These are phyloP conservation scores for Candida adriatica DNA, from an alignment of 805 yeast species.

Conservation along the genomic window DNA sequence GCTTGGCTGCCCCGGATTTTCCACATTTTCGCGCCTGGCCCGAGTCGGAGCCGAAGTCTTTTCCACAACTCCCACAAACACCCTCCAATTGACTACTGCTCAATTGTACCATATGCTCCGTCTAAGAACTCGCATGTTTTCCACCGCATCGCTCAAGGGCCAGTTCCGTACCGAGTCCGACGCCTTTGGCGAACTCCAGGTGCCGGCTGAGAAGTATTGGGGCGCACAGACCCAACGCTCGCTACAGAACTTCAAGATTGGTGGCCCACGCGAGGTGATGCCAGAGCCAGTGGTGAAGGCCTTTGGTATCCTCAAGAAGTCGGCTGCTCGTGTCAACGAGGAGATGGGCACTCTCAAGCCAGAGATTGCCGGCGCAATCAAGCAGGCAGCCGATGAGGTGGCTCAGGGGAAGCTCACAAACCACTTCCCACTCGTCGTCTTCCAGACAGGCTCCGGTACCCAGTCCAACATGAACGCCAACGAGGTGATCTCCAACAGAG, in stretches of 20 bases:
- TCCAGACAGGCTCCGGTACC: constrained; percentile 99
- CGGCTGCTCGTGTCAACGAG: constrained; percentile 88
- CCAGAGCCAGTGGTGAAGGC: constrained; percentile 89
- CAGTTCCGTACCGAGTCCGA: constrained; percentile 70
- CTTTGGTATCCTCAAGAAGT: constrained; percentile 89
- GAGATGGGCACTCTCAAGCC: constrained; percentile 79
- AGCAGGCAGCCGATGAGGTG: constrained; percentile 93
- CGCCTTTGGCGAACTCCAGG: constrained; percentile 96
- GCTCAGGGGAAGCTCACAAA: constrained; percentile 84
- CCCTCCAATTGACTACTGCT: no score
- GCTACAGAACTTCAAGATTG: constrained; percentile 88
- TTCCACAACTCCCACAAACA: no score
- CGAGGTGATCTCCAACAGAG: constrained; percentile 97
- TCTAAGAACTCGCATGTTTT: background rate
- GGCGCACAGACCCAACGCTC: constrained; percentile 99
- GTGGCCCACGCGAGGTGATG: constrained; percentile 85
- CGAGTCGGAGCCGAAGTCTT: no score
- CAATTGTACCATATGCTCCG: no score
- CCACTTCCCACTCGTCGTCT: constrained; percentile 96
- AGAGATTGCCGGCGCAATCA: constrained; percentile 74
- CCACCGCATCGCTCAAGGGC: constrained; percentile 9
- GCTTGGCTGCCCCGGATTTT: no score
- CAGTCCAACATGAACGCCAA: constrained; percentile 99
- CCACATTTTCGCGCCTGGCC: no score
- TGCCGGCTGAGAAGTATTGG: constrained; percentile 82